phyloP scores from a whole-genome alignment of 768 basidiomycete species.

The Boletus tomentosulus region DNA sequence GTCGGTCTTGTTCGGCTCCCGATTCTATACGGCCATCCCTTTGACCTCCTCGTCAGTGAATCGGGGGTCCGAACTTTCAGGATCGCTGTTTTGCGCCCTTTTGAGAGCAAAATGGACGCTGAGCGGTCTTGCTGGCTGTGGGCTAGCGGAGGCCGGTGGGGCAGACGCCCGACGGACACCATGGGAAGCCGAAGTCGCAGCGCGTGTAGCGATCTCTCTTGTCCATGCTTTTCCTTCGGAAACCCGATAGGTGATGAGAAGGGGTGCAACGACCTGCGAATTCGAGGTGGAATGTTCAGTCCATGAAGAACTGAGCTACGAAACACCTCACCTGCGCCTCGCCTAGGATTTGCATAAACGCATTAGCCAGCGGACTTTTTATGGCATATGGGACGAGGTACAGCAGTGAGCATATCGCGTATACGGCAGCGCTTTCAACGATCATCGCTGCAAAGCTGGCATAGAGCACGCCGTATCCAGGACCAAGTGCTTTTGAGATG shows the following conservation, averaged over 20 bases:
- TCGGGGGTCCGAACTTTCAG: neutral
- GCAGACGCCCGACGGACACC: constrained; percentile 11
- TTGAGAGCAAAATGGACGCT: constrained; percentile 18
- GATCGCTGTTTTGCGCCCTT: neutral
- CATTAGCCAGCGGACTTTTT: constrained; percentile 22
- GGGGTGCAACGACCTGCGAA: constrained; percentile 42
- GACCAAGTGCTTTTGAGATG: constrained; percentile 25
- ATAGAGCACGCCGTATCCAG: constrained; percentile 25
- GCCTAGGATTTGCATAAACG: constrained; percentile 30
- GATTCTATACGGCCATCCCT: constrained; percentile 1
- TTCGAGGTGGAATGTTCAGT: neutral
- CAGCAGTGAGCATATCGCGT: constrained; percentile 29
- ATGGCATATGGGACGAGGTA: constrained; percentile 30
- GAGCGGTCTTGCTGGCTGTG: constrained; percentile 1
- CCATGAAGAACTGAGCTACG: neutral
- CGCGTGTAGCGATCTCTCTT: constrained; percentile 14
- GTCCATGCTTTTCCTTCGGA: constrained; percentile 44
- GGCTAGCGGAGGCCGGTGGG: neutral
- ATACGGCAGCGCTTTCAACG: constrained; percentile 33
- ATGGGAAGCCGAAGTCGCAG: constrained; percentile 1
- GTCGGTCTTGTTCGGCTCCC: neutral
- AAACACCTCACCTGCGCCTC: constrained; percentile 23
- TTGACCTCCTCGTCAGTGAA: constrained; percentile 9
- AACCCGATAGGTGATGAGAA: constrained; percentile 47
- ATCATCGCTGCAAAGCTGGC: constrained; percentile 33